These are phyloP conservation scores for Emergomyces pasteurianus DNA, from an alignment of 2,329 filamentous ascomycete species.

Conservation along the genomic window DNA sequence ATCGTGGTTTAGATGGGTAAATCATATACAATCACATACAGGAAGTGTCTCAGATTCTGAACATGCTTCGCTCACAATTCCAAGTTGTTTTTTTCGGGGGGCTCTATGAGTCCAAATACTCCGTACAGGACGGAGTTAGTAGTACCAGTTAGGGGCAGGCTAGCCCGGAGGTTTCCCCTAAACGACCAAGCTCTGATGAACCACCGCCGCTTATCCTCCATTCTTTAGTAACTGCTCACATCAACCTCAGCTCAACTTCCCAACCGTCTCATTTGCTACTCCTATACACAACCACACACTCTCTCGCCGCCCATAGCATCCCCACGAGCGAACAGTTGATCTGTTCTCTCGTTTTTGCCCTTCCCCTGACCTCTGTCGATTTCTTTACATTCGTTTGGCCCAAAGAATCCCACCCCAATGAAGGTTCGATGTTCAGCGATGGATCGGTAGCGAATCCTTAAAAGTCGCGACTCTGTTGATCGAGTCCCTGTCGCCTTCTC, in stretches of 20 bases:
- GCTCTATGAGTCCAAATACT: no score
- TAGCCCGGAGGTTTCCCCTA: neutral
- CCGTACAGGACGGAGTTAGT: no score
- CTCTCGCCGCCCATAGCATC: neutral
- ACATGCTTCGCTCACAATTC: neutral
- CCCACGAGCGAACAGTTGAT: slow-evolving; percentile 1
- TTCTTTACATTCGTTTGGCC: neutral
- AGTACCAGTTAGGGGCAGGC: neutral
- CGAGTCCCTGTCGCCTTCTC: neutral
- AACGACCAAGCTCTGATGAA: neutral
- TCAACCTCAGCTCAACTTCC: neutral
- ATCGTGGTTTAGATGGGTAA: neutral
- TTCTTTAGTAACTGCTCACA: neutral
- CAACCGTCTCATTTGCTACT: neutral
- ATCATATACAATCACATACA: neutral
- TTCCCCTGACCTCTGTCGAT: neutral
- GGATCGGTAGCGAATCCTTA: neutral
- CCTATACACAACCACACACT: no score
- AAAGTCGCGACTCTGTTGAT: neutral
- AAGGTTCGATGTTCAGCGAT: neutral
- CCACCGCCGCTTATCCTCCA: neutral
- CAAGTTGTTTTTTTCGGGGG: no score
- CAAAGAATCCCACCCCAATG: neutral
- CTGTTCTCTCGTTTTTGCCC: neutral
- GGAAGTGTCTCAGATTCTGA: neutral